A percentile compares a stretch with the other conserved stretches of the same genome.
These are phyloP conservation scores for Hanseniaspora lindneri DNA, from an alignment of 805 yeast genomes.

Conservation along the genomic window DNA sequence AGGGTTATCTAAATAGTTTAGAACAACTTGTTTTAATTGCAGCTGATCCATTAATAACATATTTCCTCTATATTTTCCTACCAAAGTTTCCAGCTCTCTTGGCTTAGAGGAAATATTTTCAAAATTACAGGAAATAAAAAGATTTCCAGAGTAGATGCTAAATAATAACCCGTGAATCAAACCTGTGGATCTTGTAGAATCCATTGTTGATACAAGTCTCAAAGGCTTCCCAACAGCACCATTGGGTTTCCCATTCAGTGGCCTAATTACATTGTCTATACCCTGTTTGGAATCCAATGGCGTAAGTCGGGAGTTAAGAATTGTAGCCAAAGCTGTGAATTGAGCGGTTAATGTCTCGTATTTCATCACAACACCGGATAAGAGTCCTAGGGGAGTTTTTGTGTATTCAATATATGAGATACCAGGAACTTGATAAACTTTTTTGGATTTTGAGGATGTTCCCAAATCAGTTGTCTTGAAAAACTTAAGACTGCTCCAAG, in stretches of 20 bases:
- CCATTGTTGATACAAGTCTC: slow-evolving; percentile 52
- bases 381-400: slow-evolving; percentile 78
- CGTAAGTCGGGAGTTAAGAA: slow-evolving; percentile 54
- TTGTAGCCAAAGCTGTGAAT: slow-evolving; percentile 60
- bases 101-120: slow-evolving; percentile 54
- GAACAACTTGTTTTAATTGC: slow-evolving; percentile 78
- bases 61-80: slow-evolving; percentile 59
- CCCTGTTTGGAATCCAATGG: slow-evolving; percentile 36
- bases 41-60: slow-evolving; percentile 75
- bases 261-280: slow-evolving; percentile 37
- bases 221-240: slow-evolving; percentile 33
- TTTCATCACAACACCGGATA: slow-evolving; percentile 85
- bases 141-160: slow-evolving; percentile 75
- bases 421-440: slow-evolving; percentile 56
- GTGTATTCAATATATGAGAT: slow-evolving; percentile 89
- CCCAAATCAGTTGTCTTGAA: slow-evolving; percentile 81
- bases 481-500: slow-evolving; percentile 26
- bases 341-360: slow-evolving; percentile 83
- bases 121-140: slow-evolving; percentile 68
- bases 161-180: slow-evolving; percentile 68
- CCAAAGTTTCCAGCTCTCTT: slow-evolving; percentile 74
- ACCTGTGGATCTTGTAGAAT: slow-evolving; percentile 73
- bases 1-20: slow-evolving; percentile 85
- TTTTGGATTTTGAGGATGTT: slow-evolving; percentile 46
- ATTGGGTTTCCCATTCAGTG: slow-evolving; percentile 30